Evolutionary conservation across 1,284 basidiomycete genomes (phyloP).

Genomic region (Malassezia yamatoensis): DNA sequence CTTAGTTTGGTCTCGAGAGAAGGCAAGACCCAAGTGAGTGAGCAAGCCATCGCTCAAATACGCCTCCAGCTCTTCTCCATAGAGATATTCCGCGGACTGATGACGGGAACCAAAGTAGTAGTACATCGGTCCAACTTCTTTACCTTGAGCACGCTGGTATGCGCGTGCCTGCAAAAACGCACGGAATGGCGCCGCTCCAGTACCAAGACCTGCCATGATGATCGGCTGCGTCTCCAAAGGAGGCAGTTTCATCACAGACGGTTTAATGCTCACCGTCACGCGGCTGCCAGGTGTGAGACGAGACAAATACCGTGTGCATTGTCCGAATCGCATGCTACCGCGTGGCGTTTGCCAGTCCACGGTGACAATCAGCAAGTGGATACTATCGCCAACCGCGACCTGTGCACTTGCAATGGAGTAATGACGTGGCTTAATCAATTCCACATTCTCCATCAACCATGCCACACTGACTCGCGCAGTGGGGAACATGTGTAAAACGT

Average conservation of each 20-base stretch:
- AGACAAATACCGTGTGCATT: constrained; percentile 90
- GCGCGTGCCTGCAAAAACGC: constrained; percentile 94
- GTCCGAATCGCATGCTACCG: constrained; percentile 73
- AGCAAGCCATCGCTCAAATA: constrained; percentile 70
- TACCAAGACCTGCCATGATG: constrained; percentile 97
- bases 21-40: constrained; percentile 81
- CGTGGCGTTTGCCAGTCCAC: constrained; percentile 83
- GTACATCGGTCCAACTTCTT: constrained; percentile 76
- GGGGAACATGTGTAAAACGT: constrained; percentile 69
- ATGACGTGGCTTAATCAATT: constrained; percentile 75
- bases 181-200: constrained; percentile 94
- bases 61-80: constrained; percentile 70
- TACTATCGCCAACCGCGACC: constrained; percentile 81
- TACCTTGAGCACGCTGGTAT: constrained; percentile 63
- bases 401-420: constrained; percentile 96
- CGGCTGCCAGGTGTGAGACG: constrained; percentile 73
- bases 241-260: constrained; percentile 97
- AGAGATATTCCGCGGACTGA: constrained; percentile 86
- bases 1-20: constrained; percentile 78
- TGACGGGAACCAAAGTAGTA: constrained; percentile 98
- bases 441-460: constrained; percentile 71
- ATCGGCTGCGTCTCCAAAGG: constrained; percentile 74
- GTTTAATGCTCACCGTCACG: constrained; percentile 95
- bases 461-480: constrained; percentile 67
- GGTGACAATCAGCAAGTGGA: constrained; percentile 87